Base-by-base conservation (phyloP, 352 stramenopile species). In the Globisporangium nagaii region DNA sequence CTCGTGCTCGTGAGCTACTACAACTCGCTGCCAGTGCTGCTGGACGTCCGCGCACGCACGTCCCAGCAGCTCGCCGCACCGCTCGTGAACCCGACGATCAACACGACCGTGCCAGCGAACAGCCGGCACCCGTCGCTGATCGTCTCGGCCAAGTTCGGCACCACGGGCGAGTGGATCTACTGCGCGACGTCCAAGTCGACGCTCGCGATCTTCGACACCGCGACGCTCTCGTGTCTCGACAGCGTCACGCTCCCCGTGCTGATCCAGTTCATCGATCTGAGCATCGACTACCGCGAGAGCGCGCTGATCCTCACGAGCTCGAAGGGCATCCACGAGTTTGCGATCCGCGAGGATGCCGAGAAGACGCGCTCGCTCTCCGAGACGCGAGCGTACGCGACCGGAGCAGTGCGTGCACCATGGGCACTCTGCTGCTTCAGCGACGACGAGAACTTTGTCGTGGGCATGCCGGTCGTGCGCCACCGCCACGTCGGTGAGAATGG, bases 401-500 rank as follows among this genome's bases (percentile, higher is more conserved):
- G 84, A 10, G 77, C 84, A 8, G 80, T 93, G 5, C 73, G 76
- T 19, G 80, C 79, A 4, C 76, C 83, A 22, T 93, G 83, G 83
- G 75, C 77, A 2, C 55, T 90, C 13, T 90, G 79, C 35, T 77
- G 69, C 34, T 90, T 90, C 42, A 88, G 71, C 4, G 75, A 70
- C 20, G 70, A 81, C 11, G 76, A 85, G 28, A 66, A 69, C 12
- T 91, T 86, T 56, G 73, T 90, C 1, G 68, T 93, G 0, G 80
- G 84, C 0, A 84, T 86, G 36, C 84, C 84, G 10, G 72, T 88
- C 6, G 79, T 89, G n/a, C 80, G 80, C 15, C 84, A 90, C 47
- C 77, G 81, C 15, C 77, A 91, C 34, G 77, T 93, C 4, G 84
- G 84, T 9, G 84, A 90, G 37, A 91, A 86, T 24, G 83, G 80